phyloP scores from a whole-genome alignment of 441 rosid genomes.

The Pelargonium myrrhifolium region DNA sequence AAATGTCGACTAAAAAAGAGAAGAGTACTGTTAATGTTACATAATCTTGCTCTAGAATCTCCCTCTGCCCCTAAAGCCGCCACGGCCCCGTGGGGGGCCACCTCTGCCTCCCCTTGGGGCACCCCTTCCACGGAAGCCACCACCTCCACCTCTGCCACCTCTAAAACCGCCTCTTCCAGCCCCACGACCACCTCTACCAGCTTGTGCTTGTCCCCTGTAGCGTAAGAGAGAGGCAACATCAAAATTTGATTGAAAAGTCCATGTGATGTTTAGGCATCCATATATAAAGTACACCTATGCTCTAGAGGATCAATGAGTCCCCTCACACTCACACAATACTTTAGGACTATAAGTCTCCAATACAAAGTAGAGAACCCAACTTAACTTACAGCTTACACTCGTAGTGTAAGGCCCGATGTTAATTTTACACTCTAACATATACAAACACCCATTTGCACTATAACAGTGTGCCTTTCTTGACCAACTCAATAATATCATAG shows the following conservation, averaged over 20 bases:
- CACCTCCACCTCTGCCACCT: constrained; percentile 22
- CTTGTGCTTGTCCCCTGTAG: constrained; percentile 24
- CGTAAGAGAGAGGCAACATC: not conserved
- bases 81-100: constrained; percentile 47
- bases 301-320: too few relatives aligned
- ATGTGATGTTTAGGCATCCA: not conserved
- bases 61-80: constrained; percentile 83
- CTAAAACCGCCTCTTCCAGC: constrained; percentile 25
- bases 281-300: not conserved
- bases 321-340: too few relatives aligned
- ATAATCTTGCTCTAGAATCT: constrained; percentile 34
- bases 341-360: too few relatives aligned
- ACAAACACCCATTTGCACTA: not conserved
- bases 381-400: too few relatives aligned
- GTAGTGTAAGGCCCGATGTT: too few relatives aligned
- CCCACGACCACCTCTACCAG: constrained; percentile 10
- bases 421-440: not conserved
- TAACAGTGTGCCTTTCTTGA: not conserved
- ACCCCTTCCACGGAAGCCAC: constrained; percentile 61
- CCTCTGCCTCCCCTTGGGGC: constrained; percentile 85
- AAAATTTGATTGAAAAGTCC: not conserved
- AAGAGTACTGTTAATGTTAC: constrained; percentile 21
- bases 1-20: constrained; percentile 15
- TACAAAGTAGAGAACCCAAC: too few relatives aligned
- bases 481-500: not conserved